phyloP scores from a whole-genome alignment of 2,329 filamentous ascomycete genomes.

The Clarireedia homoeocarpa region DNA sequence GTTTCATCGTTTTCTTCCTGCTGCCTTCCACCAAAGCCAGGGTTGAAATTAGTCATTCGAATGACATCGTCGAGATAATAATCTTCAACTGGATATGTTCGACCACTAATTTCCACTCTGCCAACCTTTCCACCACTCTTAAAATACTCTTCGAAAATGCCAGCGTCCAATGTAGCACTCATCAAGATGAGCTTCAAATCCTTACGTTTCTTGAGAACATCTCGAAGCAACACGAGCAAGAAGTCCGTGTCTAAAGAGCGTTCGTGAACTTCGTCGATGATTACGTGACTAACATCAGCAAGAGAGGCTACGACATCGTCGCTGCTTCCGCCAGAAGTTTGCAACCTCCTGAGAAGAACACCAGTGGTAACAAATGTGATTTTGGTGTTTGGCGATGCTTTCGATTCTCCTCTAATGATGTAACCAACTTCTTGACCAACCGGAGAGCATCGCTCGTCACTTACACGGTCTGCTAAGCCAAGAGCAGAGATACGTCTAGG shows the following conservation, averaged over 20 bases:
- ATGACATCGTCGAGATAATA: constrained; percentile 86
- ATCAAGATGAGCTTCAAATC: constrained; percentile 89
- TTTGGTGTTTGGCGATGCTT: constrained; percentile 61
- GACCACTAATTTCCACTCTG: constrained; percentile 75
- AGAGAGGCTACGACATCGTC: constrained; percentile 76
- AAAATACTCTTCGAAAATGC: constrained; percentile 81
- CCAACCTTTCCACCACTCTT: constrained; percentile 63
- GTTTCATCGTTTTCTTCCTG: constrained; percentile 37
- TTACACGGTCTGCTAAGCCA: constrained; percentile 87
- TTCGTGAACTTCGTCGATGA: constrained; percentile 96
- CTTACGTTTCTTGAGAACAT: constrained; percentile 65
- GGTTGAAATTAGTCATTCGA: constrained; percentile 65
- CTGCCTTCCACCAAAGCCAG: constrained; percentile 32
- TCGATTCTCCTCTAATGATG: constrained; percentile 83
- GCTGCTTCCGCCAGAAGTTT: constrained; percentile 74
- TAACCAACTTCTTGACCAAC: constrained; percentile 90
- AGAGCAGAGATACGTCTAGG: constrained; percentile 90
- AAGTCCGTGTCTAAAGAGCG: constrained; percentile 93
- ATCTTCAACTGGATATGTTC: constrained; percentile 85
- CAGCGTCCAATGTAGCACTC: constrained; percentile 90
- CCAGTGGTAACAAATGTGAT: constrained; percentile 96
- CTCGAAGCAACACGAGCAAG: constrained; percentile 75
- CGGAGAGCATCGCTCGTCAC: constrained; percentile 74
- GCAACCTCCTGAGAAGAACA: constrained; percentile 82
- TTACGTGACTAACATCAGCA: constrained; percentile 85